Conservation (phyloP, 2,329 filamentous ascomycete genomes). For the Tolypocladium endophyticum region DNA sequence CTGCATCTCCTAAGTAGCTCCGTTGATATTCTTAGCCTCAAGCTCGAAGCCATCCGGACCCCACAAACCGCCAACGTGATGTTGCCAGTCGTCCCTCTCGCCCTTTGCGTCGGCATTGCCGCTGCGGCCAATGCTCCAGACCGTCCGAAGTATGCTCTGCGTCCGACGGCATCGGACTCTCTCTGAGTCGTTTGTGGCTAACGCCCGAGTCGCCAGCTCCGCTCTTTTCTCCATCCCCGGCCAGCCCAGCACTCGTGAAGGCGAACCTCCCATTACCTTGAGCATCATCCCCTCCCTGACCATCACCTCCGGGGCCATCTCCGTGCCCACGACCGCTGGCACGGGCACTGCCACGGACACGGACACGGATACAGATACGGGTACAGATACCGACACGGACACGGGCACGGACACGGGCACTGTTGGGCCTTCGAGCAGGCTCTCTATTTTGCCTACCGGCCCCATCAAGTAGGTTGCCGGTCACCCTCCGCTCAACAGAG, state of each 20-base stretch:
- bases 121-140: neutral
- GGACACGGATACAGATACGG: neutral
- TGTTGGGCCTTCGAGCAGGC: neutral
- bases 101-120: slow-evolving; percentile 4
- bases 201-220: neutral
- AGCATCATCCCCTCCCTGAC: neutral
- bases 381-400: neutral
- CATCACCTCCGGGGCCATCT: neutral
- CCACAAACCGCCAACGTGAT: neutral
- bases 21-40: too few species aligned
- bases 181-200: neutral
- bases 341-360: neutral
- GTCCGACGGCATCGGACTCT: neutral
- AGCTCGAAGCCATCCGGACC: neutral
- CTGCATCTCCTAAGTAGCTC: neutral
- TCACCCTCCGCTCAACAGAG: neutral
- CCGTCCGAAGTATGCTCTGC: neutral
- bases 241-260: slow-evolving; percentile 1
- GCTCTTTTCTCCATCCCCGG: slow-evolving; percentile 4
- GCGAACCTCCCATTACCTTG: neutral
- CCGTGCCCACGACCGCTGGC: neutral
- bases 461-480: neutral
- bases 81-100: slow-evolving; percentile 3
- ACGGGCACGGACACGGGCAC: neutral
- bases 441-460: neutral